Percentiles rank a stretch among this genome's conserved stretches.
Conservation (phyloP, 2,329 filamentous ascomycete species). For the Periconia sp. region DNA sequence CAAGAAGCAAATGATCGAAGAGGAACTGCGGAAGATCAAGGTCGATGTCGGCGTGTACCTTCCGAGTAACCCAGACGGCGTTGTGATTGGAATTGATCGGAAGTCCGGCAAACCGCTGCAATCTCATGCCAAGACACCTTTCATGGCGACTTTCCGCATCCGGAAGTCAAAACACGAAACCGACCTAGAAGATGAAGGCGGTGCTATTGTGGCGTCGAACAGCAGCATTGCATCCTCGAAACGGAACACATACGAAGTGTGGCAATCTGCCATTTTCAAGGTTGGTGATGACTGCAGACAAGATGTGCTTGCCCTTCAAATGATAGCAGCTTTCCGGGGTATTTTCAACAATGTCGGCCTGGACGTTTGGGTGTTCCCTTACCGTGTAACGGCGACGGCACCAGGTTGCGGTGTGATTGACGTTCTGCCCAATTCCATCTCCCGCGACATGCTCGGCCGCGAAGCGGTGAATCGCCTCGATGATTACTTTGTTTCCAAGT, state of each 20-base stretch:
- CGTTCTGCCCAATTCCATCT: constrained; percentile 95
- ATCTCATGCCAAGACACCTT: constrained; percentile 96
- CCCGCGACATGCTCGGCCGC: constrained; percentile 95
- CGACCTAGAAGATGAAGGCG: constrained; percentile 27
- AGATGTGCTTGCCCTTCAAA: constrained; percentile 92
- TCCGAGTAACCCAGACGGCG: constrained; percentile 93
- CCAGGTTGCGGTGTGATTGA: constrained; percentile 98
- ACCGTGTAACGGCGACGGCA: constrained; percentile 95
- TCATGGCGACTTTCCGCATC: constrained; percentile 98
- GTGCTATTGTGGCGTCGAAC: constrained; percentile 31
- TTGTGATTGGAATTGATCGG: constrained; percentile 95
- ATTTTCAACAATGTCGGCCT: constrained; percentile 95
- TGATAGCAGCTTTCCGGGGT: constrained; percentile 95
- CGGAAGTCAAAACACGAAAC: constrained; percentile 68
- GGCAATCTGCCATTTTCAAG: constrained; percentile 99
- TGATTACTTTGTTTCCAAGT: constrained; percentile 97
- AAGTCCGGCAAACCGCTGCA: constrained; percentile 97
- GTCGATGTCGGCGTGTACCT: constrained; percentile 97
- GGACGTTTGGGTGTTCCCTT: constrained; percentile 95
- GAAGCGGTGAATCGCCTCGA: constrained; percentile 98
- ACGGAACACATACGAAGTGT: constrained; percentile 77
- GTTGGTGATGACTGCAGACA: constrained; percentile 98
- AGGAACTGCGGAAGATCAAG: constrained; percentile 95
- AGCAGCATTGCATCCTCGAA: constrained; percentile 32
- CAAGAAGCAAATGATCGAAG: constrained; percentile 99